Evolutionary conservation across 371 early-diverging fungal species (phyloP), one percentile per base, ranked within the genome.

Genomic region (Basidiobolus meristosporus): DNA sequence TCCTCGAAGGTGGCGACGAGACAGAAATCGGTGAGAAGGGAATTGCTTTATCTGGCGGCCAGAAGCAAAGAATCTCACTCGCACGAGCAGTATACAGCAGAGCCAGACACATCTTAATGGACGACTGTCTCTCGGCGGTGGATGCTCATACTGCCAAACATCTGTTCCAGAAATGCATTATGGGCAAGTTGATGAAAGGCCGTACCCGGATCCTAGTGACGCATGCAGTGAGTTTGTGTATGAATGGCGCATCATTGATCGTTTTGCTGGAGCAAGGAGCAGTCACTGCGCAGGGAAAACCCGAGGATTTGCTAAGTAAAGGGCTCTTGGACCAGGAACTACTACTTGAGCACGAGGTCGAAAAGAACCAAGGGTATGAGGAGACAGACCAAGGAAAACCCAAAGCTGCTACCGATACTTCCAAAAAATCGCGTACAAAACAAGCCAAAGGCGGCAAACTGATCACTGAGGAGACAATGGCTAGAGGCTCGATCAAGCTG

Each of bases 1-100:
- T 72, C 32, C 53, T 97, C 7, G 68, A 72, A 20, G 75, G 76
- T 39, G 92, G 90, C 23, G 96, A 96, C 48, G 39, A 61, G 54
- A 95, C 95, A 0, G 88, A 90, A 60, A 77, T 92, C 48, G 95
- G 93, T 14, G 92, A 90, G 54, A 74, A 74, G 32, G 82, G 82
- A 7, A 70, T 80, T 35, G 75, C 78, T 1, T 55, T 82, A 9
- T 72, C 73, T 7, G 82, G 80, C 40, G 80, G 82, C 15, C 82
- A 79, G 48, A 77, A 77, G 48, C 80, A 80, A 38, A 76, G 82
- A 50, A 77, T 88, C 7, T 60, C 79, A 0, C 53, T 88, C 29
- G 91, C 90, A 0, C 62, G 89, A 22, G 87, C 88, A 17, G 78
- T 85, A 10, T 87, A 87, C 52, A 71, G 76, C 40, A 57, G 70